Conservation (phyloP, 208 protist genomes). For the Strigomonas galati region DNA sequence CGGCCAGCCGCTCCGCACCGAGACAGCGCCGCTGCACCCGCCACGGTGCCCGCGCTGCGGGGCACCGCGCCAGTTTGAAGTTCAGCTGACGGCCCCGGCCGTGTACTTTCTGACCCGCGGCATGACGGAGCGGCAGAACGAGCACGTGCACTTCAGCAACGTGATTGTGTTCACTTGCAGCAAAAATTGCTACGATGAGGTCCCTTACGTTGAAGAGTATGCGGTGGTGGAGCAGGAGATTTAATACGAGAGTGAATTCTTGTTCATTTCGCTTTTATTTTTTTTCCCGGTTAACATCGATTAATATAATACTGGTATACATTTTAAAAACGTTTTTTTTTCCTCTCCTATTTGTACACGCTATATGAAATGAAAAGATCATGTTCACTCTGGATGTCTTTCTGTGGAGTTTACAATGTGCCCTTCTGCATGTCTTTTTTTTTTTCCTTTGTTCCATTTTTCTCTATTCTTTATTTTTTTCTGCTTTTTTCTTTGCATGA, state of each 20-base stretch:
- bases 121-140: slow-evolving; percentile 49
- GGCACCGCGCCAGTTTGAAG: slow-evolving; percentile 61
- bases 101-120: slow-evolving; percentile 81
- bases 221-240: slow-evolving; percentile 79
- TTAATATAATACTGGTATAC: background rate
- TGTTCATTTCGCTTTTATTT: slow-evolving; percentile 3
- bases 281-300: background rate
- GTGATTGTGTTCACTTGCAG: slow-evolving; percentile 79
- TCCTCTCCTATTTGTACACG: background rate
- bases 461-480: background rate
- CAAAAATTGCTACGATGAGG: slow-evolving; percentile 53
- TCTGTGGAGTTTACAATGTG: too few species aligned
- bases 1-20: slow-evolving; percentile 46
- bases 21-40: slow-evolving; percentile 27
- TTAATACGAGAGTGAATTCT: slow-evolving; percentile 16
- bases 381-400: too few species aligned
- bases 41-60: slow-evolving; percentile 62
- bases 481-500: background rate
- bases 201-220: slow-evolving; percentile 64
- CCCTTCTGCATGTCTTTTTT: too few species aligned
- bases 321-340: background rate
- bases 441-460: background rate
- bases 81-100: slow-evolving; percentile 74
- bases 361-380: too few species aligned
- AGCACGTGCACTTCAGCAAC: slow-evolving; percentile 77